Base-by-base conservation (phyloP, 73 alveolate genomes). In the Paraurostyla sp. region DNA sequence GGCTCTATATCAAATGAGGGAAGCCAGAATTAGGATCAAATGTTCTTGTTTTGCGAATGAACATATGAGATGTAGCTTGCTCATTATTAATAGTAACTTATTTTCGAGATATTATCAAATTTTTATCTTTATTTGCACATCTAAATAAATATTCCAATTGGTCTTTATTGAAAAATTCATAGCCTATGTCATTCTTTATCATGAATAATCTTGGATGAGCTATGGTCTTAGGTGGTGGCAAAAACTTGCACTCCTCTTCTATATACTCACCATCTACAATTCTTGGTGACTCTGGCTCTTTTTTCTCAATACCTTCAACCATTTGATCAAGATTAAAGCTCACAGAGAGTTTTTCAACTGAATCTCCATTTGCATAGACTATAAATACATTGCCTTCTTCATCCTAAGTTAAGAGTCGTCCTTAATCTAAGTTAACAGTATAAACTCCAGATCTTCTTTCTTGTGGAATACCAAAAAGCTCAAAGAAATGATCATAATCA, bases 381-480 rank as follows among this genome's bases (percentile, higher is more conserved):
- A 92, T 96, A 80, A 97, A 97, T 0, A 90, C 86, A 85, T 97
- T 97, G 42, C 98, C 97, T 81, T 97, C 99, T 41, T 95, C 96
- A 83, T 97, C 99, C 60, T 92, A 80, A 57, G 98, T 97, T 95
- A 96, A 87, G 29, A 97, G 65, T 76, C 90, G 92, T n/a, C 99
- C 99, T 9, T 85, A 71, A 42, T 88, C 85, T 73, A 88, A 85
- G 52, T 92, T 91, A 71, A 94, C 91, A 23, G 98, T 93, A 88
- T 97, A 97, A 20, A 97, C 95, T 41, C 99, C 99, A 27, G 96
- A 91, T 71, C 92, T 95, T 83, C 99, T 88, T 68, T 97, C 99
- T 58, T 85, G 86, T 0, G 97, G 92, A 29, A 95, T 88, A 6
- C 98, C 98, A 86, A 92, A 95, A 22, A 97, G 83, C 81, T 97